Conservation (phyloP, 2,329 filamentous ascomycete species). For the Aureobasidium melanogenum region DNA sequence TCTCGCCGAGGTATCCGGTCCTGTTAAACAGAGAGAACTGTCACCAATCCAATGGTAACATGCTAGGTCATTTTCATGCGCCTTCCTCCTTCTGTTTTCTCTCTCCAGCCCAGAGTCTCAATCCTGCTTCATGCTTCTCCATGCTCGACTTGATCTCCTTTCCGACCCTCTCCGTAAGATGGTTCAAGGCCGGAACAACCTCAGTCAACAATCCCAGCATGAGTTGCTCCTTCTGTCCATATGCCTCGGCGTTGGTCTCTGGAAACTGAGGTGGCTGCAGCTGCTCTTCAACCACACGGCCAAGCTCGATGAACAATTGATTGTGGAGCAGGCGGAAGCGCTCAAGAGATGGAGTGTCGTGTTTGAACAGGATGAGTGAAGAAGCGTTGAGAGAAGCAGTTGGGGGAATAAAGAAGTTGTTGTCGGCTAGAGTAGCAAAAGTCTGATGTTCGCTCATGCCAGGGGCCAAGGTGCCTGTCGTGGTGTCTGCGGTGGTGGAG, state of each 20-base stretch:
- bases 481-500: no score
- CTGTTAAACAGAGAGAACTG: no score
- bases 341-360: not conserved
- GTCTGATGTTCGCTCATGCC: not conserved
- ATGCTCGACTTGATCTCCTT: not conserved
- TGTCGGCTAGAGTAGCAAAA: not conserved
- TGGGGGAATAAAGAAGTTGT: not conserved
- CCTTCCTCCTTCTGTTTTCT: not conserved
- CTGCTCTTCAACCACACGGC: not conserved
- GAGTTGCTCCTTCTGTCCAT: not conserved
- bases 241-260: not conserved
- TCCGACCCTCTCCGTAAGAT: not conserved
- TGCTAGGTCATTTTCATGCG: not conserved
- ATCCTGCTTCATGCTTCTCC: not conserved
- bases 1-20: not conserved
- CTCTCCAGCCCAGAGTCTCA: constrained; percentile 6
- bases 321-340: constrained; percentile 2
- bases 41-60: not conserved
- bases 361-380: not conserved
- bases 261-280: not conserved
- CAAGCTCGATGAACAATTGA: not conserved
- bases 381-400: not conserved
- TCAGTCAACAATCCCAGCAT: constrained; percentile 8
- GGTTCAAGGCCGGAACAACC: not conserved
- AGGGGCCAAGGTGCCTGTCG: not conserved